Evolutionary conservation across 202 grass and related monocot genomes (phyloP), one percentile per base, ranked within the genome.

Genomic region (Brachypodium distachyon): DNA sequence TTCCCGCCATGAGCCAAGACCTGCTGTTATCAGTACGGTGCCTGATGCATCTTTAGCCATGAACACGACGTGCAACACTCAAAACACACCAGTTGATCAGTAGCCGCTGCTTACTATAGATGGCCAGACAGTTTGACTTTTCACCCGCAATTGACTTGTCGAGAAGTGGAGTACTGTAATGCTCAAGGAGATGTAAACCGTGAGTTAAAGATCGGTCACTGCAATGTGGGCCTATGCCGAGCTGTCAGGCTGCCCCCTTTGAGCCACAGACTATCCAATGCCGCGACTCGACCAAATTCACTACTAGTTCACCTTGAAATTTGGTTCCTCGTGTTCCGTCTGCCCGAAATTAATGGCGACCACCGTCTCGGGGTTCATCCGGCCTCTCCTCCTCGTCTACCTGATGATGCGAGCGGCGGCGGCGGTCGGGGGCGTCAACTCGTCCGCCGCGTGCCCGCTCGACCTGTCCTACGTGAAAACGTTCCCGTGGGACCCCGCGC

Each of bases 381-480:
- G 6, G 12, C 4, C 72, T 26, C 27, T 76, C 33, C 39, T 82
- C 33, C 11, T 61, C 62, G 7, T 37, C 52, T 0, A 29, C 12
- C 38, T 70, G 23, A 2, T 19, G 17, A 29, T 57, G 52, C 10
- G 23, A 9, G 57, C 12, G 10, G 54, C 47, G 0, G 17, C 23
- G 21, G 54, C 47, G 0, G 17, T n/a, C 18, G 18, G 40, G 5
- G 14, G 19, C 29, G 49, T 3, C 3, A 77, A 64, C 61, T 77
- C 79, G 17, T 47, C 78, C 44, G 8, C 76, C 22, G 11, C 73
- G 50, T 97, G 94, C 61, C 95, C 85, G 53, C 76, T 98, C 29
- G 85, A 94, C 71, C 73, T 98, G 42, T 73, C 80, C 60, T 98
- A 95, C 85, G 91, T 98, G 67, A 18, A 63, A 1, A 87, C 87